phyloP scores from a whole-genome alignment of 306 rosid species.

The Arachis hypogaea region DNA sequence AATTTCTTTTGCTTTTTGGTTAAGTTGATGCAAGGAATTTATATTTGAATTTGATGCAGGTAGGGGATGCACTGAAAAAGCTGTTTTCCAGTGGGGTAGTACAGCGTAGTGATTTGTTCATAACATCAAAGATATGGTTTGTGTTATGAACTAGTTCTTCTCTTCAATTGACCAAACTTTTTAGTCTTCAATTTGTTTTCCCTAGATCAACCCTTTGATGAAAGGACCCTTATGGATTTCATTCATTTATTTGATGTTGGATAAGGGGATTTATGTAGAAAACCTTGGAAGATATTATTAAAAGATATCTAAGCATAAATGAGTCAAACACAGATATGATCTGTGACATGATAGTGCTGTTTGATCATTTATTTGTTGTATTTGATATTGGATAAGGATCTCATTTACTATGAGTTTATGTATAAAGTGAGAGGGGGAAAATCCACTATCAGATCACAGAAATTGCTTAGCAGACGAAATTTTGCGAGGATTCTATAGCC shows the following conservation, averaged over 20 bases:
- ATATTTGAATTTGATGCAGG: slow-evolving; percentile 44
- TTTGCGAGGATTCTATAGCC: too few species aligned
- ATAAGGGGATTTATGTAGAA: too few species aligned
- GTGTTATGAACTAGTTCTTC: slow-evolving; percentile 18
- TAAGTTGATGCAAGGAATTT: slow-evolving; percentile 14
- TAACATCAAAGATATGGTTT: slow-evolving; percentile 78
- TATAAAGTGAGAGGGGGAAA: too few species aligned
- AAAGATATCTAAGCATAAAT: too few species aligned
- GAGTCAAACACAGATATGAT: too few species aligned
- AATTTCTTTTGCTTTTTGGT: slow-evolving; percentile 18
- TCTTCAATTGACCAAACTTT: slow-evolving; percentile 9
- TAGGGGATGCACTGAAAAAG: slow-evolving; percentile 66
- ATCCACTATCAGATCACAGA: too few species aligned
- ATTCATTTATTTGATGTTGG: neutral
- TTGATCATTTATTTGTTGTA: too few species aligned
- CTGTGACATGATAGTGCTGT: too few species aligned
- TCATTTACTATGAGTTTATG: neutral
- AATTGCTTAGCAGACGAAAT: too few species aligned
- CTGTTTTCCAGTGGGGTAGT: slow-evolving; percentile 64
- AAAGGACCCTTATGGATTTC: slow-evolving; percentile 1
- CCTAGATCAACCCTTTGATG: neutral
- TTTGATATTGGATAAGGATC: too few species aligned
- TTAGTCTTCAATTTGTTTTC: neutral
- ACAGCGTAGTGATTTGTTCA: slow-evolving; percentile 59
- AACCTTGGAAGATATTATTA: too few species aligned